Percentiles rank a stretch among this genome's conserved stretches.
These are phyloP conservation scores for Wallemia ichthyophaga DNA, from an alignment of 1,284 basidiomycete species.

Conservation along the genomic window DNA sequence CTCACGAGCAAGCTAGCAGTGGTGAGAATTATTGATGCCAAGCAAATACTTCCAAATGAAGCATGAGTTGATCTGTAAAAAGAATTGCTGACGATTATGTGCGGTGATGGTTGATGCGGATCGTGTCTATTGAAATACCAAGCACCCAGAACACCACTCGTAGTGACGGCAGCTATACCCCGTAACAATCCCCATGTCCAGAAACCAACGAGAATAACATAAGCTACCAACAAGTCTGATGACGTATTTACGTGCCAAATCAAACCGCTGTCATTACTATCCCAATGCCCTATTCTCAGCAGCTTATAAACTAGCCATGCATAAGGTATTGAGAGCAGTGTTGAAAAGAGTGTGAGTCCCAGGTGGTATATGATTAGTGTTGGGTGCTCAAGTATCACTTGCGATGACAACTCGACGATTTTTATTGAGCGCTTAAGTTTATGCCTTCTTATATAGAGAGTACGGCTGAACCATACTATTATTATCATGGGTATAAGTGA, in stretches of 20 bases:
- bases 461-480: not conserved
- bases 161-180: slow-evolving; percentile 43
- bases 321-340: not conserved
- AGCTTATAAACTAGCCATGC: not conserved
- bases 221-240: slow-evolving; percentile 50
- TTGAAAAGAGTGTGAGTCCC: not conserved
- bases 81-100: slow-evolving; percentile 2
- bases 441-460: not conserved
- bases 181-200: slow-evolving; percentile 75
- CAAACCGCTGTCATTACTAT: slow-evolving; percentile 12
- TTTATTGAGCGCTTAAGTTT: not conserved
- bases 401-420: not conserved
- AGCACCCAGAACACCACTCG: slow-evolving; percentile 53
- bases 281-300: not conserved
- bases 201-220: slow-evolving; percentile 39
- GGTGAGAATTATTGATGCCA: slow-evolving; percentile 6
- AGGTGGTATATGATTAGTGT: not conserved
- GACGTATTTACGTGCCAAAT: slow-evolving; percentile 48
- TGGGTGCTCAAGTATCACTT: not conserved
- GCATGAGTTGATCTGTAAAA: slow-evolving; percentile 3
- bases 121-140: slow-evolving; percentile 70
- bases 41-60: slow-evolving; percentile 1
- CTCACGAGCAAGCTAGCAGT: slow-evolving; percentile 22
- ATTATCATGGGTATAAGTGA: not conserved
- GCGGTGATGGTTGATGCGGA: not conserved